Evolutionary conservation across 179 eudicot species (phyloP).

Genomic region (Heliamphora pulchella): DNA sequence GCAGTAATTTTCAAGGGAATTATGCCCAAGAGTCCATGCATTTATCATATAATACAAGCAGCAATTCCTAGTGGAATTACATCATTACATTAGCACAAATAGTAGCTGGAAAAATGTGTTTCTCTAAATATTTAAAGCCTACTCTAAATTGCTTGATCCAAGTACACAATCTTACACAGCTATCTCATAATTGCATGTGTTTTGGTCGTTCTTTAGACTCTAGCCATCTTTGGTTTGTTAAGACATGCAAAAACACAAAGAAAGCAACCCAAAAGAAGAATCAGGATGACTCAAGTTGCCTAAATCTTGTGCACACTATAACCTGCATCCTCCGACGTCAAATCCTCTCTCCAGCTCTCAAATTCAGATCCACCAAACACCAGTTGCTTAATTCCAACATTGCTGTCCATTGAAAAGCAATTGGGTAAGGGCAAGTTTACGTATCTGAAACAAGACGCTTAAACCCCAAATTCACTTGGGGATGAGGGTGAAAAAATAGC

Average conservation of each 20-base stretch:
- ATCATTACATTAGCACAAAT: too few species aligned
- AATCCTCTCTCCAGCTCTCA: conserved; percentile 64
- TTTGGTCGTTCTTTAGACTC: neutral
- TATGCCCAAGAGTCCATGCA: neutral
- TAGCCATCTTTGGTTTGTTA: neutral
- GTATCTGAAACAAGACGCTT: neutral
- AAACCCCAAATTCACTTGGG: neutral
- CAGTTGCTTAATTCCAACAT: conserved; percentile 80
- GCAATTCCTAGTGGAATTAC: too few species aligned
- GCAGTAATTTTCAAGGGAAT: too few species aligned
- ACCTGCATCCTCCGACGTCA: conserved; percentile 62
- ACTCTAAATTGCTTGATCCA: neutral
- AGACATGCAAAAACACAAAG: neutral
- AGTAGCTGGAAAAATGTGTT: too few species aligned
- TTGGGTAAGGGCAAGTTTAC: too few species aligned
- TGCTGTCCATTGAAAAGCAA: conserved; percentile 32
- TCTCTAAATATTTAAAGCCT: neutral
- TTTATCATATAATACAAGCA: neutral
- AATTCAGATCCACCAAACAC: conserved; percentile 82
- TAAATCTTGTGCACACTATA: conserved; percentile 65
- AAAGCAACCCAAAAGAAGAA: neutral
- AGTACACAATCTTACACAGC: neutral
- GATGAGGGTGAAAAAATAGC: too few species aligned
- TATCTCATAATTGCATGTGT: neutral
- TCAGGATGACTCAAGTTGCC: conserved; percentile 1